Base-by-base conservation (phyloP, 805 yeast species). In the Candida manassasensis region DNA sequence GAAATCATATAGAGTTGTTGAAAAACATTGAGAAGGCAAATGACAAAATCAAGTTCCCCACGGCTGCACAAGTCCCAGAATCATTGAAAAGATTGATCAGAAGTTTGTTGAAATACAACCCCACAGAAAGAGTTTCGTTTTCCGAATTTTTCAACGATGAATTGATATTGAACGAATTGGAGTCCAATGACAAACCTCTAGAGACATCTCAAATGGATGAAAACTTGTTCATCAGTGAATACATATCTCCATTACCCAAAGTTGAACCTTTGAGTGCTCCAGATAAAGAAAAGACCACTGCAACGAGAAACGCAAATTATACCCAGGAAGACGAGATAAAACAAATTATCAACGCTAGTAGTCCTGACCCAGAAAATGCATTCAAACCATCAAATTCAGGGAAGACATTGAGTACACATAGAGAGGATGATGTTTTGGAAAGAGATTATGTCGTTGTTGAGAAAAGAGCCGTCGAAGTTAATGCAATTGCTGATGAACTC, bases 391-490 rank as follows among this genome's bases (percentile, higher is more conserved):
- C 34, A 3, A 34, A 19, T 10, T 11, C 22, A 19, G 36, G 27
- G 25, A 24, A 11, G 12, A 24, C 12, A 24, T 24, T 24, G 27
- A 37, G 32, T 22, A 27, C 41, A 8, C 46, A 42, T 21, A 44
- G 58, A 41, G 59, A 69, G 15, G 84, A 79, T 35, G 51, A 72
- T 15, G 68, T 73, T 17, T 62, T 79, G 38, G 96, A 87, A 48
- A 80, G 77, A 45, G 97, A 88, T 50, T 90, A 90, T 49, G 97
- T 90, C 21, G 95, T 90, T 26, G 89, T 90, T 19, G 97, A 90
- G 56, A 93, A 90, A 56, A 75, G 95, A 33, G 86, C 93, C 0
- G 97, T 90, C 3, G 97, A 93, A 54, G 95, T 90, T 6, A 90
- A 90, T 63, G 90, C 95, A 2, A 69, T 93, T 38, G 98, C 98